phyloP scores from a whole-genome alignment of 192 early-diverging fungal genomes.

The Coemansia sp. region DNA sequence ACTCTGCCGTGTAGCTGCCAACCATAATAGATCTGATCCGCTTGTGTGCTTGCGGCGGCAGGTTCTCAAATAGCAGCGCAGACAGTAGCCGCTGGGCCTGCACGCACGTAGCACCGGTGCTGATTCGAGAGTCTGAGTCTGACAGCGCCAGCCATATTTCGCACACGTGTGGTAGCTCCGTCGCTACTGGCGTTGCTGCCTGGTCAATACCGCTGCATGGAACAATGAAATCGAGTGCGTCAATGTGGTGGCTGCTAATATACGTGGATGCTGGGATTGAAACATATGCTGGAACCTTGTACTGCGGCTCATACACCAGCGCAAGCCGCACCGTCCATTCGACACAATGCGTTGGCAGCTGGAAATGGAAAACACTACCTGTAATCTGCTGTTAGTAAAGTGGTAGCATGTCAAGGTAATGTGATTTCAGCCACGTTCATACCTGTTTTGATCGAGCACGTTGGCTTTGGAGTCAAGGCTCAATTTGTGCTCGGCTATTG shows the following conservation, averaged over 20 bases:
- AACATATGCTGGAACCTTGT: constrained; percentile 17
- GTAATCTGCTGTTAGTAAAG: neutral
- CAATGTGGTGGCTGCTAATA: constrained; percentile 21
- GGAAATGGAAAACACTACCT: constrained; percentile 28
- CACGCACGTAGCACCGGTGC: neutral
- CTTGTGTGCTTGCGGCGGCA: constrained; percentile 10
- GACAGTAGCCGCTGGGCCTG: constrained; percentile 19
- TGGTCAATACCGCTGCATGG: neutral
- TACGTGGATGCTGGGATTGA: neutral
- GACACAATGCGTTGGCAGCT: constrained; percentile 19
- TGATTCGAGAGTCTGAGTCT: neutral
- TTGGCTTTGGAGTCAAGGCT: neutral
- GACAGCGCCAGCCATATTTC: constrained; percentile 31
- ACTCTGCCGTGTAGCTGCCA: constrained; percentile 19
- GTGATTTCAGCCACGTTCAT: neutral
- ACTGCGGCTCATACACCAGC: constrained; percentile 23
- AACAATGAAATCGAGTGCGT: constrained; percentile 24
- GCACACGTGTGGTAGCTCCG: constrained; percentile 14
- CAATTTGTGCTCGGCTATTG: neutral
- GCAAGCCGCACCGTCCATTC: constrained; percentile 28
- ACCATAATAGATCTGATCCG: constrained; percentile 19
- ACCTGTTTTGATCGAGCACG: neutral
- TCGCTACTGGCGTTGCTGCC: neutral
- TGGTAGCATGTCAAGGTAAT: neutral
- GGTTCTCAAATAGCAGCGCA: constrained; percentile 29